Evolutionary conservation across 2,329 filamentous ascomycete genomes (phyloP).

Genomic region (Akanthomyces uredinophilus): DNA sequence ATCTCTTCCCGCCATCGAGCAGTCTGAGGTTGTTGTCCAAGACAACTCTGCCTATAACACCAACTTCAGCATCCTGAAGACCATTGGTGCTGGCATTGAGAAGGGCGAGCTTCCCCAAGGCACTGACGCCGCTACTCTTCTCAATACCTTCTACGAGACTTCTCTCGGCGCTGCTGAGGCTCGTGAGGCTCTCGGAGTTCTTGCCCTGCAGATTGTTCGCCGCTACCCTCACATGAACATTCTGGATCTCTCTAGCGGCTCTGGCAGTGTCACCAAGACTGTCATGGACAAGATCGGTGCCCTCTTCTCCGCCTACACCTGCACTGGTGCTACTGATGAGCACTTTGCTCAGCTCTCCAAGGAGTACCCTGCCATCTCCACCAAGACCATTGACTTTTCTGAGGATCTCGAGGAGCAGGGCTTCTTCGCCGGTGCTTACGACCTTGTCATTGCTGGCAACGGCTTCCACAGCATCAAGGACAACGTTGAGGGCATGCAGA

Average conservation of each 20-base stretch:
- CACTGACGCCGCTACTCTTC: background rate
- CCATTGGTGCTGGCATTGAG: conserved; percentile 9
- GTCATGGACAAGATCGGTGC: conserved; percentile 12
- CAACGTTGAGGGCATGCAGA: conserved; percentile 7
- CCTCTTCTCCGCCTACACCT: conserved; percentile 15
- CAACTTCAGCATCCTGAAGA: conserved; percentile 11
- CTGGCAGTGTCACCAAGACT: conserved; percentile 11
- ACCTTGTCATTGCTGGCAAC: conserved; percentile 14
- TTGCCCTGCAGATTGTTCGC: conserved; percentile 14
- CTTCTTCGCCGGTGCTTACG: conserved; percentile 9
- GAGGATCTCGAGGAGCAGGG: conserved; percentile 14
- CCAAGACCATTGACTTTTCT: conserved; percentile 12
- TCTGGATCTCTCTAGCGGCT: conserved; percentile 12
- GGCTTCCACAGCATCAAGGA: conserved; percentile 10
- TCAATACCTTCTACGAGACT: conserved; percentile 12
- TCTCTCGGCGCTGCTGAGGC: conserved; percentile 10
- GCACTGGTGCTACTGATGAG: conserved; percentile 12
- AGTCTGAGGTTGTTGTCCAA: background rate
- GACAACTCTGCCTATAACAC: conserved; percentile 10
- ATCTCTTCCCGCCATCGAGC: conserved; percentile 1
- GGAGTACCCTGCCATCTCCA: conserved; percentile 2
- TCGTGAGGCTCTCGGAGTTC: conserved; percentile 4
- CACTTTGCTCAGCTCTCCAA: conserved; percentile 11
- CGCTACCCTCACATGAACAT: conserved; percentile 17
- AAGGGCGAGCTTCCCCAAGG: conserved; percentile 8